Base-by-base conservation (phyloP, 2,329 filamentous ascomycete species). In the Atkinsonella hypoxylon region DNA sequence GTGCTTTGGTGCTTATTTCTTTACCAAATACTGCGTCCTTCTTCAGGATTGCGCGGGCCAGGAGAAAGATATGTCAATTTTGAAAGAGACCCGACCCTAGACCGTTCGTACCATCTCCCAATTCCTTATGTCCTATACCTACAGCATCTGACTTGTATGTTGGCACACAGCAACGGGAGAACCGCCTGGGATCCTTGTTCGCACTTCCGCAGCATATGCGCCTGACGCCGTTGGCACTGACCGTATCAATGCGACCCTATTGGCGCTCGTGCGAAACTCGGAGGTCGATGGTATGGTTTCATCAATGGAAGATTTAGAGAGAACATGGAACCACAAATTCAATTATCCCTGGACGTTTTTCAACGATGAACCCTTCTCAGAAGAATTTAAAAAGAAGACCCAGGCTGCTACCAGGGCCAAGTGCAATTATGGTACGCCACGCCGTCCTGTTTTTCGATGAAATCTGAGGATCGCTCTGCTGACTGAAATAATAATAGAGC, bases 331-430 rank as follows among this genome's bases (percentile, higher is more conserved):
- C 63, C 76, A 81, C 75, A 98, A 98, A 65, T 98, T 97, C 79
- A 98, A 98, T 73, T 98, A 98, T 64, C 93, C 93, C 0, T 98
- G 93, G 89, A 96, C 89, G 9, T 98, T 98, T 67, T 94, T 98
- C 77, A 98, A 98, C 70, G 91, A 98, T 63, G 83, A 87, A 48
- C 87, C 88, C 15, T 98, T 98, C 63, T 83, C 85, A 2, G 86
- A 93, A 15, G 90, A 97, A 61, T 98, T 98, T 74, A 97, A 94
- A 71, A 74, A 73, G 61, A 81, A 78, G 67, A 97, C 90, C 0
- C 75, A 78, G 55, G 88, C 83, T 30, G 83, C 79, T 47, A 97
- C 91, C 17, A 95, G 95, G 58, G 93, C 91, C 45, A 83, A 95
- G 66, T 87, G 86, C 62, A 78, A 77, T 67, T 96, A 93, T 65